These are phyloP conservation scores for Ustilago esculenta DNA, from an alignment of 1,284 basidiomycete species.

Conservation along the genomic window DNA sequence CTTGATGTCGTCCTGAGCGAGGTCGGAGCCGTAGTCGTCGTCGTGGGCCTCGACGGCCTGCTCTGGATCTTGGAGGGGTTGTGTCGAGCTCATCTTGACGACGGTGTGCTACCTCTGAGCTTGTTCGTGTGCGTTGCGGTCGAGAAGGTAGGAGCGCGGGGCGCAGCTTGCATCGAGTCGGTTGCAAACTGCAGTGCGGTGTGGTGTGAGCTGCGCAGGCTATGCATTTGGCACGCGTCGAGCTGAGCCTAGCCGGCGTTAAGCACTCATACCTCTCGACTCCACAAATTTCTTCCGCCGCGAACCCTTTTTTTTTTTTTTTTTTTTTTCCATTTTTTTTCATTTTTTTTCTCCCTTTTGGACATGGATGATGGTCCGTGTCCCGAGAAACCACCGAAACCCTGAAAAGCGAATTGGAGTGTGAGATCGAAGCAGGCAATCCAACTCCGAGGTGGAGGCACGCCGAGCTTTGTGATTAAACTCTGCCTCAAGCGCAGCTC, in stretches of 20 bases:
- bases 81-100: slow-evolving; percentile 25
- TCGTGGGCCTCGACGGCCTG: slow-evolving; percentile 36
- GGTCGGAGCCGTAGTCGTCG: slow-evolving; percentile 39
- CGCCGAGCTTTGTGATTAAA: slow-evolving; percentile 4
- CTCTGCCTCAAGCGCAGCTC: too few relatives aligned
- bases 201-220: slow-evolving; percentile 1
- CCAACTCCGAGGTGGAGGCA: slow-evolving; percentile 19
- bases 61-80: slow-evolving; percentile 20
- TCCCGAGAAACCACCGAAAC: neutral
- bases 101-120: neutral
- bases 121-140: neutral
- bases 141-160: too few relatives aligned
- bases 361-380: too few relatives aligned
- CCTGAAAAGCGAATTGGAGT: too few relatives aligned
- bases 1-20: slow-evolving; percentile 43
- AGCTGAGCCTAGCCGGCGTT: slow-evolving; percentile 3
- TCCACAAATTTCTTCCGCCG: slow-evolving; percentile 17
- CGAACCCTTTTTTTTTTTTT: slow-evolving; percentile 1
- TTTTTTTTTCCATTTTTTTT: neutral
- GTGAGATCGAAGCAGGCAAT: neutral
- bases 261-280: too few relatives aligned
- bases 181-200: too few relatives aligned
- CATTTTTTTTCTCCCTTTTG: too few relatives aligned
- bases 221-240: slow-evolving; percentile 8
- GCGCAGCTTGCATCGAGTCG: too few relatives aligned